phyloP scores from a whole-genome alignment of 352 stramenopile genomes.

The Pythium aphanidermatum region DNA sequence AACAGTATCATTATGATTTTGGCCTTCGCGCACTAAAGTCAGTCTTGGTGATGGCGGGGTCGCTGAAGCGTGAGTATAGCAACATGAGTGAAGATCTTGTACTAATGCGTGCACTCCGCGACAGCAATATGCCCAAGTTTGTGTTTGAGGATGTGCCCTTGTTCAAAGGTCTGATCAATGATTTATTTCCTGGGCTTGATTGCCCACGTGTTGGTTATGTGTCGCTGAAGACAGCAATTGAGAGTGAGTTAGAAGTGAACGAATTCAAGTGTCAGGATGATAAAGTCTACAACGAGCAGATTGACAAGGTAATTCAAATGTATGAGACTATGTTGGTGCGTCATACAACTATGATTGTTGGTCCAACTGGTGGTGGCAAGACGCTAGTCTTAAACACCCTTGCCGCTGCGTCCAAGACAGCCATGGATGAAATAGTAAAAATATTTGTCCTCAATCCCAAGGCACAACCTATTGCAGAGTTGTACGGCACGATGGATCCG shows the following conservation, averaged over 20 bases:
- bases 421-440: slow-evolving; percentile 88
- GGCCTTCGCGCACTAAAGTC: slow-evolving; percentile 92
- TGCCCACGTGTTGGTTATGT: slow-evolving; percentile 92
- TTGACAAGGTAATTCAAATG: slow-evolving; percentile 97
- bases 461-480: slow-evolving; percentile 88
- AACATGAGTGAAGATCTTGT: slow-evolving; percentile 92
- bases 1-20: slow-evolving; percentile 96
- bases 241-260: slow-evolving; percentile 70
- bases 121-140: slow-evolving; percentile 97
- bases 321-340: slow-evolving; percentile 95
- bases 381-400: slow-evolving; percentile 90
- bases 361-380: slow-evolving; percentile 91
- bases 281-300: slow-evolving; percentile 78
- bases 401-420: slow-evolving; percentile 72
- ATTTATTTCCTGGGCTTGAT: slow-evolving; percentile 93
- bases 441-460: slow-evolving; percentile 95
- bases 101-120: slow-evolving; percentile 92
- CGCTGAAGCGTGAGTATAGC: slow-evolving; percentile 91
- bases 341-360: slow-evolving; percentile 96
- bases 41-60: slow-evolving; percentile 92
- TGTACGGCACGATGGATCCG: slow-evolving; percentile 95
- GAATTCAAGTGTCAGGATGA: slow-evolving; percentile 71
- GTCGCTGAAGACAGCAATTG: slow-evolving; percentile 84
- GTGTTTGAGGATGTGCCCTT: slow-evolving; percentile 95
- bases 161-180: slow-evolving; percentile 93